Conservation (phyloP, 768 basidiomycete genomes). For the Termitomyces sp. region DNA sequence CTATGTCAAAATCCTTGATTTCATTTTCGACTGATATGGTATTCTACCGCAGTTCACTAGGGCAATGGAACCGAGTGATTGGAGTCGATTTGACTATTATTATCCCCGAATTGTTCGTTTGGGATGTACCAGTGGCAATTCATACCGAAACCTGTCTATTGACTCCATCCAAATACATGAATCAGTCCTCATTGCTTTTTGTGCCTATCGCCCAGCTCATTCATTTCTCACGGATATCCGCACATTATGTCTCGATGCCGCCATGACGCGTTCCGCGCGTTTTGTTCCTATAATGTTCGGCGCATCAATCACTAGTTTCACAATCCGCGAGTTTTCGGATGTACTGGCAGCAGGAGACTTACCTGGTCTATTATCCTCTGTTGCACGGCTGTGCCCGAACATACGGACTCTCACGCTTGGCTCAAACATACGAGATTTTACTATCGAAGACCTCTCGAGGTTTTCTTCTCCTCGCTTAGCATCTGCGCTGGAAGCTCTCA, state of each 20-base stretch:
- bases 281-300: not conserved
- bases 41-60: not conserved
- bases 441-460: not conserved
- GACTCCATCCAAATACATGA: not conserved
- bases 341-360: not conserved
- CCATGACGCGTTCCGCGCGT: not conserved
- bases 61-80: not conserved
- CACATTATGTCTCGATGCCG: not conserved
- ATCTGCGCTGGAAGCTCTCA: not conserved
- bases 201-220: not conserved
- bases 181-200: not conserved
- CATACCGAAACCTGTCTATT: not conserved
- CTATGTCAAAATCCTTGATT: not conserved
- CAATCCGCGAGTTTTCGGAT: not conserved
- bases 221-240: not conserved
- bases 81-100: not conserved
- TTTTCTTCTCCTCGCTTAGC: not conserved
- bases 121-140: not conserved
- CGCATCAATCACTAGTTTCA: not conserved
- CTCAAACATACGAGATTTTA: too few relatives aligned
- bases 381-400: not conserved
- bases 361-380: not conserved
- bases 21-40: not conserved
- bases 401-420: not conserved
- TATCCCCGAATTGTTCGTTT: not conserved